Evolutionary conservation across 345 rosid species (phyloP).

Genomic region (Dipteronia sinensis): DNA sequence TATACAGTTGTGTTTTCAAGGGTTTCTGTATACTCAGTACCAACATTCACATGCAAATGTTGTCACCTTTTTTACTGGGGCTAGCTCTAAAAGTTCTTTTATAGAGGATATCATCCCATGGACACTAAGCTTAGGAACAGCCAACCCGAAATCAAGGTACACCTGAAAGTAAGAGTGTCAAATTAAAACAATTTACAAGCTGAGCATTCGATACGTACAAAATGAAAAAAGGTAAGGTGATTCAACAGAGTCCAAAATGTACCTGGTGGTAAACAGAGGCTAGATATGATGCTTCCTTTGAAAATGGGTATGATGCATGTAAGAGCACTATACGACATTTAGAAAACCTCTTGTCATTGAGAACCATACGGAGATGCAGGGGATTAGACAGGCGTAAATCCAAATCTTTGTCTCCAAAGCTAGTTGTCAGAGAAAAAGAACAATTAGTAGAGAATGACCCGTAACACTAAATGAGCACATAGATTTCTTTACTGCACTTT

Average conservation of each 20-base stretch:
- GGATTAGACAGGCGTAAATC: constrained; percentile 91
- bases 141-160: constrained; percentile 94
- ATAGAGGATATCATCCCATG: constrained; percentile 89
- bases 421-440: constrained; percentile 28
- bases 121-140: constrained; percentile 84
- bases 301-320: constrained; percentile 96
- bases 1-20: constrained; percentile 3
- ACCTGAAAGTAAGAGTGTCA: constrained; percentile 49
- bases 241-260: constrained; percentile 7
- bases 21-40: not conserved
- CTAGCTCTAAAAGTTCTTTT: constrained; percentile 88
- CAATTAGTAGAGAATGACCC: constrained; percentile 8
- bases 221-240: not conserved
- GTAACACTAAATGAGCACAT: not conserved
- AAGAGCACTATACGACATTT: constrained; percentile 74
- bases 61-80: constrained; percentile 80
- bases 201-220: not conserved
- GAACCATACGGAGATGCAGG: constrained; percentile 72
- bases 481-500: not conserved
- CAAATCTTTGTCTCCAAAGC: constrained; percentile 93
- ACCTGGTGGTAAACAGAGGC: constrained; percentile 91
- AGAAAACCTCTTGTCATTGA: constrained; percentile 79
- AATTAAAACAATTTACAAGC: constrained; percentile 12
- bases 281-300: constrained; percentile 87
- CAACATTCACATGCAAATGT: constrained; percentile 5